These are phyloP conservation scores for Trichosporon coremiiforme DNA, from an alignment of 1,284 basidiomycete genomes.

Conservation along the genomic window DNA sequence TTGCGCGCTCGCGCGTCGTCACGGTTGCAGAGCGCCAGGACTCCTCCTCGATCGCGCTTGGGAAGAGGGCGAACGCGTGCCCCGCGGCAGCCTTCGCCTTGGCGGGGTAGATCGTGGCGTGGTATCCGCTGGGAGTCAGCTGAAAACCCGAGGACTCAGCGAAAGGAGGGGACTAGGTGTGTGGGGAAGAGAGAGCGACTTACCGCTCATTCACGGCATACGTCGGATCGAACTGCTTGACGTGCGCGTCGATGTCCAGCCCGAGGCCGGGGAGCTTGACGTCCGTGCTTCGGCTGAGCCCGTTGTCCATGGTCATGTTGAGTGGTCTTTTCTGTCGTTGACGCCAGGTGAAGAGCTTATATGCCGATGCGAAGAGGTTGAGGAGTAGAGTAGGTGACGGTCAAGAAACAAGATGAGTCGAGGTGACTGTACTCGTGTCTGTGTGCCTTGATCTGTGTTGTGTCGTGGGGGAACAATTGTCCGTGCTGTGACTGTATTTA, in stretches of 20 bases:
- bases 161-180: too few species aligned
- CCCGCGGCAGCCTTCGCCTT: neutral
- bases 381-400: neutral
- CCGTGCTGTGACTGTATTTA: too few species aligned
- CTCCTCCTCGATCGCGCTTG: conserved; percentile 8
- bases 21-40: conserved; percentile 14
- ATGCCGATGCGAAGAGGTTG: neutral
- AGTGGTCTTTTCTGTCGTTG: neutral
- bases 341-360: neutral
- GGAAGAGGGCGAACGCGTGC: neutral
- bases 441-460: too few species aligned
- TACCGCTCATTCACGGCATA: neutral
- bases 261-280: neutral
- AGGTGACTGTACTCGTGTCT: neutral
- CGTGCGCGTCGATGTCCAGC: neutral
- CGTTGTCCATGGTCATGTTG: neutral
- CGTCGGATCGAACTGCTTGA: neutral
- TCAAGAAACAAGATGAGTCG: too few species aligned
- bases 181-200: neutral
- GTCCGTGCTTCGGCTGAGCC: neutral
- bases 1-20: conserved; percentile 24
- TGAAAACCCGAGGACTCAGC: too few species aligned
- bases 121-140: neutral
- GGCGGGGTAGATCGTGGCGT: neutral
- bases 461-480: neutral